A percentile compares a stretch with the other conserved stretches of the same genome.
Evolutionary conservation across 345 rosid species (phyloP).

Genomic region (Brassica incana): DNA sequence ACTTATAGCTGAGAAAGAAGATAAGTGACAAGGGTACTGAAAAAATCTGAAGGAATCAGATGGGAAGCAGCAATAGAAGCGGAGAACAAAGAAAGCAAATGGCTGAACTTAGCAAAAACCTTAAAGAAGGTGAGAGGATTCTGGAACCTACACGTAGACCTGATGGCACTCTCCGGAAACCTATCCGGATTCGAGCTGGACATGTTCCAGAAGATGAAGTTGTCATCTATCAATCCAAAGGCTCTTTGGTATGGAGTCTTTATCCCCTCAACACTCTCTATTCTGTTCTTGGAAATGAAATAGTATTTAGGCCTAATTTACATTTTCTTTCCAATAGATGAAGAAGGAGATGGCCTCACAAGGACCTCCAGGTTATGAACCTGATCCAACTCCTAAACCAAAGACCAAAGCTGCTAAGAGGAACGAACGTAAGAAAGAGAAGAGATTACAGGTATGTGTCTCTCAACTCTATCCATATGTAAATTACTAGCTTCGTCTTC

Average conservation of each 20-base stretch:
- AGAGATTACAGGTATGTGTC: slow-evolving; percentile 65
- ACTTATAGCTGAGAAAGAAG: slow-evolving; percentile 13
- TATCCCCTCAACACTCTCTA: background rate
- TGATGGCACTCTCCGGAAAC: slow-evolving; percentile 83
- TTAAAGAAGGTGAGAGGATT: slow-evolving; percentile 92
- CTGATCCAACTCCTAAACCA: slow-evolving; percentile 59
- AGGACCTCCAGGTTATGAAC: slow-evolving; percentile 87
- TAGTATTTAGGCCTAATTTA: too few species aligned
- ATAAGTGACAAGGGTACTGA: background rate
- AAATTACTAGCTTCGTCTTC: background rate
- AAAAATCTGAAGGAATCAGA: slow-evolving; percentile 11
- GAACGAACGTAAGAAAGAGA: slow-evolving; percentile 92
- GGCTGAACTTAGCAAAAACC: slow-evolving; percentile 82
- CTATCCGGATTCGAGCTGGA: slow-evolving; percentile 88
- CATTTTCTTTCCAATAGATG: slow-evolving; percentile 49
- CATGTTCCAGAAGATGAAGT: slow-evolving; percentile 88
- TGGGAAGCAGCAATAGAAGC: slow-evolving; percentile 48
- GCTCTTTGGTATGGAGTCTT: slow-evolving; percentile 62
- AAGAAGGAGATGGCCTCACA: slow-evolving; percentile 70
- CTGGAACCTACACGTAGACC: slow-evolving; percentile 85
- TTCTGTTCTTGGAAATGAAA: background rate
- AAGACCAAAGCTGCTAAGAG: slow-evolving; percentile 80
- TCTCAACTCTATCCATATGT: slow-evolving; percentile 5
- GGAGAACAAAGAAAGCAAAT: slow-evolving; percentile 53
- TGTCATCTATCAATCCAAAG: slow-evolving; percentile 84